Conservation (phyloP, 768 basidiomycete genomes). For the Amanita pseudoporphyria region DNA sequence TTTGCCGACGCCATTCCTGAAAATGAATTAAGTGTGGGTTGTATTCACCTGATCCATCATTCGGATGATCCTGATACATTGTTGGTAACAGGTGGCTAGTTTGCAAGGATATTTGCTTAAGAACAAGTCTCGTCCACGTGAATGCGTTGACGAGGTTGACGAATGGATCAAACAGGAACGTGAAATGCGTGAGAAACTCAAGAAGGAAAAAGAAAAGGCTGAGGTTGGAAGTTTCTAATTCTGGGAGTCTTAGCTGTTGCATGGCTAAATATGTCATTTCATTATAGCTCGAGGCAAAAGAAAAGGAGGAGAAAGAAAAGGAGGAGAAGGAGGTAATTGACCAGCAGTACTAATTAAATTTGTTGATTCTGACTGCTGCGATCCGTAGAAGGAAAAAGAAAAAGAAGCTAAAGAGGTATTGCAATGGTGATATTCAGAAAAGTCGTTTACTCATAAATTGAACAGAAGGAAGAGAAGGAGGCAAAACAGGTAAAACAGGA, state of each 20-base stretch:
- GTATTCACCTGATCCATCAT: neutral
- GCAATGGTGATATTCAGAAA: no score
- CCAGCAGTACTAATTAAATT: constrained; percentile 3
- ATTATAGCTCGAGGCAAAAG: constrained; percentile 65
- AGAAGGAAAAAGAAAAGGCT: constrained; percentile 75
- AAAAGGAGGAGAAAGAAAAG: constrained; percentile 71
- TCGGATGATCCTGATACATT: neutral
- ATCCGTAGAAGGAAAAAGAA: constrained; percentile 11
- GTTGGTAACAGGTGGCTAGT: constrained; percentile 53
- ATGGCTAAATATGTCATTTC: constrained; percentile 11
- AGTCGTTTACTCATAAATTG: no score
- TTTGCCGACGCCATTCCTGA: constrained; percentile 82
- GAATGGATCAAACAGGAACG: constrained; percentile 78
- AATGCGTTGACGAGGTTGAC: constrained; percentile 72
- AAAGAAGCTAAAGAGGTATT: constrained; percentile 34
- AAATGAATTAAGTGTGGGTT: constrained; percentile 72
- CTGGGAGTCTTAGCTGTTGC: constrained; percentile 1
- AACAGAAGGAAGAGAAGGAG: no score
- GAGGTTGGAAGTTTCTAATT: constrained; percentile 28
- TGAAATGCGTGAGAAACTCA: constrained; percentile 74
- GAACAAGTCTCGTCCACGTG: constrained; percentile 84
- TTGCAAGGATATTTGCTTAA: constrained; percentile 82
- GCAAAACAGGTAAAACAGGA: no score
- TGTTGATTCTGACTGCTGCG: neutral
- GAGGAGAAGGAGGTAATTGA: constrained; percentile 33